Evolutionary conservation across 140 eudicot species (phyloP).

Genomic region (Oenanthe javanica): DNA sequence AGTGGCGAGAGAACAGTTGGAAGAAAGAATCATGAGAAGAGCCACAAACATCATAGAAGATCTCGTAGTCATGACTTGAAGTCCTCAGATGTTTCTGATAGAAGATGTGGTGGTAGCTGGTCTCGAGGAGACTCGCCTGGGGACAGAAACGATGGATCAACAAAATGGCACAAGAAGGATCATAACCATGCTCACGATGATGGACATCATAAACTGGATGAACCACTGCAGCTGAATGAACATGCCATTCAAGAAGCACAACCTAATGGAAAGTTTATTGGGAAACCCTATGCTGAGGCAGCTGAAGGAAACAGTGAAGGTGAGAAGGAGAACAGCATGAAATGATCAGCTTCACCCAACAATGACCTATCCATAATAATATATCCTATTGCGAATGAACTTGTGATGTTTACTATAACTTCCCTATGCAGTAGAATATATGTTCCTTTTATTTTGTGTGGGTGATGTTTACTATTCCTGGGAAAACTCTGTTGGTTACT

Average conservation of each 20-base stretch:
- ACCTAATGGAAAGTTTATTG: conserved; percentile 20
- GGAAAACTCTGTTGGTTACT: not conserved
- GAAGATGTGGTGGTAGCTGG: conserved; percentile 27
- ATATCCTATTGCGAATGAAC: not conserved
- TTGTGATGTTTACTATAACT: not conserved
- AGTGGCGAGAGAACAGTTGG: conserved; percentile 29
- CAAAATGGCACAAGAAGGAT: conserved; percentile 21
- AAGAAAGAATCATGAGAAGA: conserved; percentile 30
- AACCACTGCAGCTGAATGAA: conserved; percentile 1
- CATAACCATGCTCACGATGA: conserved; percentile 11
- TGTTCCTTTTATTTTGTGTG: not conserved
- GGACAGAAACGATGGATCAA: conserved; percentile 26
- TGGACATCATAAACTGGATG: conserved; percentile 11
- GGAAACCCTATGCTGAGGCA: conserved; percentile 4
- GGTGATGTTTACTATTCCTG: not conserved
- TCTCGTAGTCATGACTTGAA: conserved; percentile 40
- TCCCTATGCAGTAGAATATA: not conserved
- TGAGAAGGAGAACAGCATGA: not conserved
- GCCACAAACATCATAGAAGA: conserved; percentile 46
- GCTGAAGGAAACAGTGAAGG: conserved; percentile 12
- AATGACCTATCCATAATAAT: not conserved
- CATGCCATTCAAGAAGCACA: conserved; percentile 10
- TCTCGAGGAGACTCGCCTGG: conserved; percentile 31
- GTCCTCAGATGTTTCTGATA: conserved; percentile 32
- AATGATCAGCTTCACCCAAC: not conserved